A percentile compares a stretch with the other conserved stretches of the same genome.
phyloP scores from a whole-genome alignment of 2,329 filamentous ascomycete species.

The Ceratocystis alfenasii region DNA sequence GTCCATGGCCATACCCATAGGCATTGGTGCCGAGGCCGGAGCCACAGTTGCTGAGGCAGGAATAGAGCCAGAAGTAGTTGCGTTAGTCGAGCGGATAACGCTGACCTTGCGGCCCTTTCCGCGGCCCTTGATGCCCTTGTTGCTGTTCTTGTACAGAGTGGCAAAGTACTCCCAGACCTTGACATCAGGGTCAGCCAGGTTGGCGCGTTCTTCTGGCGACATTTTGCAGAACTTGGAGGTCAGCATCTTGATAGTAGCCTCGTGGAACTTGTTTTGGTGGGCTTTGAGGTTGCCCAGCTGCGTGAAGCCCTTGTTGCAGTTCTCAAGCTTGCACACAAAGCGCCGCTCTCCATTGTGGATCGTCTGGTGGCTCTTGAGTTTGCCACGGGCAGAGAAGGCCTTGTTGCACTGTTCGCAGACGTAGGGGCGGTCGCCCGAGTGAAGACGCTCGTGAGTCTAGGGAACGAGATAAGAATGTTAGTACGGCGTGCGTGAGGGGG shows the following conservation, averaged over 20 bases:
- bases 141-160: constrained; percentile 88
- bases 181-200: constrained; percentile 51
- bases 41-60: neutral
- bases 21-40: neutral
- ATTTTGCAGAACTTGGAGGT: constrained; percentile 58
- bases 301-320: constrained; percentile 78
- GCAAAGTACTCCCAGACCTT: constrained; percentile 78
- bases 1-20: neutral
- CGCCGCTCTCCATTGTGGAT: constrained; percentile 68
- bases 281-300: constrained; percentile 90
- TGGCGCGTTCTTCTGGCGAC: constrained; percentile 45
- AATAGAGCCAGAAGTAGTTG: neutral
- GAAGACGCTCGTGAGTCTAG: constrained; percentile 73
- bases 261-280: constrained; percentile 91
- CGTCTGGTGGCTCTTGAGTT: constrained; percentile 70
- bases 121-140: constrained; percentile 94
- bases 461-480: neutral
- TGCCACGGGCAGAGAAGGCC: constrained; percentile 72
- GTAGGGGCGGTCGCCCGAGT: constrained; percentile 79
- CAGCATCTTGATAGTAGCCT: constrained; percentile 55
- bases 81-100: constrained; percentile 24
- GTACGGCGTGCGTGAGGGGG: neutral
- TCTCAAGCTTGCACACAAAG: constrained; percentile 68
- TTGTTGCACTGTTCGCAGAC: constrained; percentile 69
- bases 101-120: constrained; percentile 67